A percentile compares a stretch with the other conserved stretches of the same genome.
Evolutionary conservation across 139 green algal genomes (phyloP).

Genomic region (Coelastrella sp.): DNA sequence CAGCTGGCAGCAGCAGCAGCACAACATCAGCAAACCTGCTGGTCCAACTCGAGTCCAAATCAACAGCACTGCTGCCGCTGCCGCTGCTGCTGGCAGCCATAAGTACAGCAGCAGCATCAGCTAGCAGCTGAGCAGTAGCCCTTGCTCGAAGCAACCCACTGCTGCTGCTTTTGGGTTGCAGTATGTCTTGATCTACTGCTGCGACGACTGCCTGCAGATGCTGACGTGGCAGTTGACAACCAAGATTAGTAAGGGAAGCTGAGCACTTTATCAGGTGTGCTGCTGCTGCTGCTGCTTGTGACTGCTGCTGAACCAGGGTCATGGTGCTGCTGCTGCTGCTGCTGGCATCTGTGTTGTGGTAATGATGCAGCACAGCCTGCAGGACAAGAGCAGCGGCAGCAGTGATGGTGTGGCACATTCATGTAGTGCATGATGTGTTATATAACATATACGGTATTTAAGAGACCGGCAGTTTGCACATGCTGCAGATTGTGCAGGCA

Average conservation of each 20-base stretch:
- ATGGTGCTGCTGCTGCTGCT: background rate
- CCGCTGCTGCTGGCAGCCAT: background rate
- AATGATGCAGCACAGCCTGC: background rate
- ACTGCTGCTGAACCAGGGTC: background rate
- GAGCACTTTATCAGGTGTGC: background rate
- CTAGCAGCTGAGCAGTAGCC: background rate
- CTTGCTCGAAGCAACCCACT: background rate
- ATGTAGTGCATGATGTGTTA: background rate
- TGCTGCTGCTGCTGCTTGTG: background rate
- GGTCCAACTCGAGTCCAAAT: background rate
- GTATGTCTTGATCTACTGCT: background rate
- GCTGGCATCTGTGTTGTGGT: background rate
- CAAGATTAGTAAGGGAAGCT: background rate
- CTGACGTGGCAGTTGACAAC: background rate
- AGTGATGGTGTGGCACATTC: no score
- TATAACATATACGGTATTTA: background rate
- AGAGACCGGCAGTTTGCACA: no score
- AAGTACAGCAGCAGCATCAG: background rate
- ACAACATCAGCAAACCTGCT: background rate
- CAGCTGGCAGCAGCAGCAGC: background rate
- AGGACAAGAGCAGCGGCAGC: no score
- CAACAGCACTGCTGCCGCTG: background rate
- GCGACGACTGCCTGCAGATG: background rate
- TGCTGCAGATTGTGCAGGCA: background rate
- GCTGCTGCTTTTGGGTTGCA: background rate